These are phyloP conservation scores for Rheum nobile DNA, from an alignment of 148 eudicot genomes.

Conservation along the genomic window DNA sequence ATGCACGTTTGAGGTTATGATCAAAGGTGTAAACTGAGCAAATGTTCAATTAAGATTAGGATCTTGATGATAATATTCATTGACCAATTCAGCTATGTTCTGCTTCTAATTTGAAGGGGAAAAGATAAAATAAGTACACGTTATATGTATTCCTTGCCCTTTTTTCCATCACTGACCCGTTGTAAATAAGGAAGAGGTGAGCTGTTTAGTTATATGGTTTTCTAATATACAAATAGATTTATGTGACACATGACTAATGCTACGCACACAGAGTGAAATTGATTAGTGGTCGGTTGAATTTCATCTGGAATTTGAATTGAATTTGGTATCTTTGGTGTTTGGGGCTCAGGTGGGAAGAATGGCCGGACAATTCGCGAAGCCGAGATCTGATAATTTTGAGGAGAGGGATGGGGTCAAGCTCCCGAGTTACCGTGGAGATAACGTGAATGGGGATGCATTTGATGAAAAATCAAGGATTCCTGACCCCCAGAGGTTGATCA, in stretches of 20 bases:
- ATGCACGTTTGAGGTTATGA: neutral
- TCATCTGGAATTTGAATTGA: neutral
- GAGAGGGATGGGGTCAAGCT: conserved; percentile 22
- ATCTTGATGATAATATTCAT: neutral
- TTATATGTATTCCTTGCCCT: no score
- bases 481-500: conserved; percentile 9
- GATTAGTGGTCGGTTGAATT: no score
- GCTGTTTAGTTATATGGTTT: neutral
- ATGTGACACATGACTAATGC: neutral
- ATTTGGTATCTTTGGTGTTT: neutral
- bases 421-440: conserved; percentile 24
- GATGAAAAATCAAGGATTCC: conserved; percentile 14
- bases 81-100: neutral
- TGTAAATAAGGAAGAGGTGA: no score
- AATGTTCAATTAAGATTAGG: neutral
- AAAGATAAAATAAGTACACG: no score
- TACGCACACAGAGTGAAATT: no score
- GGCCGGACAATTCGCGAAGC: conserved; percentile 18
- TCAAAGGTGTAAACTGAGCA: neutral
- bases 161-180: no score
- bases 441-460: conserved; percentile 17
- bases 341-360: conserved; percentile 16
- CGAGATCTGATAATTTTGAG: conserved; percentile 13
- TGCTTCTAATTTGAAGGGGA: neutral
- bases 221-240: neutral